Conservation (phyloP, 345 rosid species). For the Melaleuca quinquenervia region DNA sequence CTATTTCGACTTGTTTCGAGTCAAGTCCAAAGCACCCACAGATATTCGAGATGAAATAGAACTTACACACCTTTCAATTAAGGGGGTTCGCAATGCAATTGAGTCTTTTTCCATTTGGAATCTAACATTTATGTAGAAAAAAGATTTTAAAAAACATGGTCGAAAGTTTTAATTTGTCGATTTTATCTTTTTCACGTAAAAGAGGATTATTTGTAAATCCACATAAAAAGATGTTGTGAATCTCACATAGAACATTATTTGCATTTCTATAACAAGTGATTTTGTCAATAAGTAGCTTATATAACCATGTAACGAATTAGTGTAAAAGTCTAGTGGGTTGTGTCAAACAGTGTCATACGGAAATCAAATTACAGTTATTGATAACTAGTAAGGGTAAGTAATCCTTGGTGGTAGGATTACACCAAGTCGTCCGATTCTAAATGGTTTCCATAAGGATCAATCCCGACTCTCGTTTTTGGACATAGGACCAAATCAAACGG, state of each 20-base stretch:
- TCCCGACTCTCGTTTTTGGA: not conserved
- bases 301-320: accelerated
- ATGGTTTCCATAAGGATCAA: too few species aligned
- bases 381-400: not conserved
- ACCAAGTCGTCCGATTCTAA: too few species aligned
- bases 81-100: not conserved
- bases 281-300: not conserved
- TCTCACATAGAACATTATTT: not conserved
- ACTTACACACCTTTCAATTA: not conserved
- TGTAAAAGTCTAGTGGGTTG: accelerated
- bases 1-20: not conserved
- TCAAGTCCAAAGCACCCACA: not conserved
- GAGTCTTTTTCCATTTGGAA: not conserved
- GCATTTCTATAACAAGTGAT: not conserved
- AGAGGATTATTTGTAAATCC: not conserved
- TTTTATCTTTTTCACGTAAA: not conserved
- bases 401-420: too few species aligned
- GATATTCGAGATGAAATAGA: too few species aligned
- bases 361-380: not conserved
- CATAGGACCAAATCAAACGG: accelerated
- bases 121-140: not conserved
- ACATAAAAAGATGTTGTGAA: not conserved
- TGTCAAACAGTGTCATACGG: accelerated
- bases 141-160: not conserved
- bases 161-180: not conserved